phyloP scores from a whole-genome alignment of 768 basidiomycete genomes.

The Pulveroboletus ravenelii region DNA sequence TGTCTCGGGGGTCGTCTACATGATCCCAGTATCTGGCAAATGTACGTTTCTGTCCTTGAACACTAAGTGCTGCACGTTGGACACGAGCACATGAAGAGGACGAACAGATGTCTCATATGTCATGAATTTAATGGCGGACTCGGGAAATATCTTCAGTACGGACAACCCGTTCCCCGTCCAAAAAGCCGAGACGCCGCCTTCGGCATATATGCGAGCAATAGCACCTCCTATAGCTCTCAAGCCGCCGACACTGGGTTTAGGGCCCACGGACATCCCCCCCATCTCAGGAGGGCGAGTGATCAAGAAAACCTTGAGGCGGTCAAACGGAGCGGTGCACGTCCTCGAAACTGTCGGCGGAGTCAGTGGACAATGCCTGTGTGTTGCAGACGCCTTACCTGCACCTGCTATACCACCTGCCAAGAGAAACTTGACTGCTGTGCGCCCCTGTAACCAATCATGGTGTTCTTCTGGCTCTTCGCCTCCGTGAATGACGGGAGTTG shows the following conservation, averaged over 20 bases:
- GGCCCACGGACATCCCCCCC: conserved; percentile 45
- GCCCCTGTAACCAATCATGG: conserved; percentile 57
- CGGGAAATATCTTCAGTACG: conserved; percentile 92
- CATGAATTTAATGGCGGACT: conserved; percentile 98
- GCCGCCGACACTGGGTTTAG: conserved; percentile 46
- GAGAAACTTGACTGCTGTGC: conserved; percentile 82
- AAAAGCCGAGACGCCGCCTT: conserved; percentile 86
- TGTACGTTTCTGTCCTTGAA: conserved; percentile 70
- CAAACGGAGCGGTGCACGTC: conserved; percentile 95
- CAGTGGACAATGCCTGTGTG: neutral
- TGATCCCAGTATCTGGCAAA: conserved; percentile 90
- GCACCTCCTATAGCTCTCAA: conserved; percentile 66
- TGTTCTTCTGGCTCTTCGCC: conserved; percentile 57
- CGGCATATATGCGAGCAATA: conserved; percentile 75
- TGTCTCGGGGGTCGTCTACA: conserved; percentile 83
- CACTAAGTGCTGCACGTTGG: conserved; percentile 15
- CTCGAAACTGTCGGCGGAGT: conserved; percentile 65
- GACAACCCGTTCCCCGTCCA: conserved; percentile 98
- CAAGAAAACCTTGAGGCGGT: conserved; percentile 92
- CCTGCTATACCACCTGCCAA: conserved; percentile 94
- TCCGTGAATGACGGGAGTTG: conserved; percentile 27
- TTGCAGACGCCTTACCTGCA: conserved; percentile 55
- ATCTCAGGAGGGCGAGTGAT: conserved; percentile 84
- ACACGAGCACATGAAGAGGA: conserved; percentile 19
- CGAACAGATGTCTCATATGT: conserved; percentile 89